A percentile compares a stretch with the other conserved stretches of the same genome.
Conservation (phyloP, 2,329 filamentous ascomycete species). For the Pseudogymnoascus destructans region DNA sequence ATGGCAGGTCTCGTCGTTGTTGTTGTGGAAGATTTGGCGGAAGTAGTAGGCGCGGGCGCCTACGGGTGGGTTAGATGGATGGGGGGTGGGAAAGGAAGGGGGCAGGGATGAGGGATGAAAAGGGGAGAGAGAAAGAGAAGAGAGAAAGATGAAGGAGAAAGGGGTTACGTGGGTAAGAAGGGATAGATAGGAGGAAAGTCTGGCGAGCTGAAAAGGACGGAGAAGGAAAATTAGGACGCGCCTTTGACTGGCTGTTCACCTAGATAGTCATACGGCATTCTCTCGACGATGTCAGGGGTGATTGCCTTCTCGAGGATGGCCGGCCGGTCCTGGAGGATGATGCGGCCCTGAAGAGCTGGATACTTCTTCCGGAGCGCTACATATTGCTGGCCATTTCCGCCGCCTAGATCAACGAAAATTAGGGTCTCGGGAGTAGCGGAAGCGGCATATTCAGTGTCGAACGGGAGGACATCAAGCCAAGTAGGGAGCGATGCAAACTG, state of each 20-base stretch:
- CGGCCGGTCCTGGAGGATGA: conserved; percentile 19
- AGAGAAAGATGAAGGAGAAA: background rate
- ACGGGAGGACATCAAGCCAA: conserved; percentile 18
- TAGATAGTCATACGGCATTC: conserved; percentile 17
- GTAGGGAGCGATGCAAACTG: conserved; percentile 18
- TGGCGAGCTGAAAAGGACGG: background rate
- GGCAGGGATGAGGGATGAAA: background rate
- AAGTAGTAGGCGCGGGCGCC: conserved; percentile 22
- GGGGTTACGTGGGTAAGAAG: background rate
- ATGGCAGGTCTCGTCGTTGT: conserved; percentile 20
- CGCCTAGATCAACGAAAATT: background rate
- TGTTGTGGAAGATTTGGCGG: conserved; percentile 23
- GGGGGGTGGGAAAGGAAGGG: background rate
- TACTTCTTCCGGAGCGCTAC: conserved; percentile 1
- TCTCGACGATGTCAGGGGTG: conserved; percentile 17
- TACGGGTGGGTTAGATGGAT: conserved; percentile 3
- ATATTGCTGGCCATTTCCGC: conserved; percentile 10
- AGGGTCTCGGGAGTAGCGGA: background rate
- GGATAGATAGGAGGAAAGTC: background rate
- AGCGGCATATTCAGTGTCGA: conserved; percentile 14
- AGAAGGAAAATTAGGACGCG: conserved; percentile 3
- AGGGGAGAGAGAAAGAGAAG: background rate
- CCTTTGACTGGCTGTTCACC: conserved; percentile 20
- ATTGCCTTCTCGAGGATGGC: conserved; percentile 18
- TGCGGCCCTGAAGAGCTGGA: conserved; percentile 5